Base-by-base conservation (phyloP, 768 basidiomycete genomes). In the Russula sp. region DNA sequence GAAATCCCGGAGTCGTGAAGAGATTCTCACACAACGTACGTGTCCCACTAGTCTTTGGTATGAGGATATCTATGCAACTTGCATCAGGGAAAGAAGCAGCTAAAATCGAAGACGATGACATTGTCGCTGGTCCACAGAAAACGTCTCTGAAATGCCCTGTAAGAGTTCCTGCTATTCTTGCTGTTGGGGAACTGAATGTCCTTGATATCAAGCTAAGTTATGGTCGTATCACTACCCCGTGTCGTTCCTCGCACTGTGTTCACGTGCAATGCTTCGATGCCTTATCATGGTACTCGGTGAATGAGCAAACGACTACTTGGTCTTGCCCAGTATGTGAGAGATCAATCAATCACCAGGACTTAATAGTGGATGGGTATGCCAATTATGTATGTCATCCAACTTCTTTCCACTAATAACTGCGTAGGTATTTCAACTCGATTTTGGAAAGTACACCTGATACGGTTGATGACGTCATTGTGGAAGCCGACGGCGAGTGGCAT, bases 181-280 rank as follows among this genome's bases (percentile, higher is more conserved):
- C 9, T 40, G 14, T 4, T 40, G 40, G 18, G 52, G 20, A 28
- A 8, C 46, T 65, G 20, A 51, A 68, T 11, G 36, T 9, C 61
- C 61, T 46, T 44, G 50, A 24, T 59, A 40, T 48, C 51, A 68
- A 83, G 95, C 78, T 99, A 65, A 93, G 92, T 51, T 97, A 90
- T 73, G 84, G 87, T 74, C 90, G 95, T 7, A 86, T 99, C 61
- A 79, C 76, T 38, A 88, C 83, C 0, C 96, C 97, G 9, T 87
- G 90, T 73, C 90, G 96, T 34, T 95, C 97, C 0, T 81, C 78
- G n/a, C 79, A 81, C 64, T 98, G 97, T 71, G 85, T 90, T 42
- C 97, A 98, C 75, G 78, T 90, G 8, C 91, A 94, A 69, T 99
- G 97, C 74, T 99, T 98, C 75, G 97, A 99, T 75, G 94, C 94